Evolutionary conservation across 2,329 filamentous ascomycete species (phyloP).

Genomic region (Beauveria brongniartii): DNA sequence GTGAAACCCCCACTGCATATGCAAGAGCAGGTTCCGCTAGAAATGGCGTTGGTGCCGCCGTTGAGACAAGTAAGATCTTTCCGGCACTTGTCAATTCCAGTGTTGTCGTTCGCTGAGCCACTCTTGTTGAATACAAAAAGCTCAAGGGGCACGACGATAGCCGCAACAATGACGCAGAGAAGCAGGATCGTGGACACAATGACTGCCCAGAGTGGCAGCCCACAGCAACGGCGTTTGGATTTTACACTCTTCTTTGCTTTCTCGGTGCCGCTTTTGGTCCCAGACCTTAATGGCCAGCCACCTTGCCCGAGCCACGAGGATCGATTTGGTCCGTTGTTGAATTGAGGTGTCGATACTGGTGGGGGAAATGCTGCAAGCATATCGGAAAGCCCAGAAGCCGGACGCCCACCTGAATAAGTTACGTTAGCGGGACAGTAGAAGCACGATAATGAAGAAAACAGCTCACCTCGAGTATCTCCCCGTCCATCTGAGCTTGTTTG

Average conservation of each 20-base stretch:
- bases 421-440: constrained; percentile 14
- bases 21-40: constrained; percentile 65
- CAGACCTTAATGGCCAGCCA: constrained; percentile 13
- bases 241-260: constrained; percentile 23
- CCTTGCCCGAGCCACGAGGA: constrained; percentile 34
- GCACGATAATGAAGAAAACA: background rate
- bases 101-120: constrained; percentile 27
- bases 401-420: constrained; percentile 33
- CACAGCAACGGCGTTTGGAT: constrained; percentile 63
- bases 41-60: constrained; percentile 68
- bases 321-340: constrained; percentile 33
- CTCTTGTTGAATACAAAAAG: constrained; percentile 52
- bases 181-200: constrained; percentile 56
- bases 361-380: constrained; percentile 60
- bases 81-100: constrained; percentile 46
- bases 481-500: constrained; percentile 29
- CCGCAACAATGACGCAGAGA: constrained; percentile 67
- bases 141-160: constrained; percentile 69
- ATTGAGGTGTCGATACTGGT: constrained; percentile 41
- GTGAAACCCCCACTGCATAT: constrained; percentile 87
- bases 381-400: constrained; percentile 49
- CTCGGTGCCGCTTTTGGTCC: background rate
- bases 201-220: constrained; percentile 73
- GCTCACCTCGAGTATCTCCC: constrained; percentile 33
- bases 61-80: constrained; percentile 62